A percentile compares a stretch with the other conserved stretches of the same genome.
Conservation (phyloP, 306 rosid genomes). For the Biancaea sappan region DNA sequence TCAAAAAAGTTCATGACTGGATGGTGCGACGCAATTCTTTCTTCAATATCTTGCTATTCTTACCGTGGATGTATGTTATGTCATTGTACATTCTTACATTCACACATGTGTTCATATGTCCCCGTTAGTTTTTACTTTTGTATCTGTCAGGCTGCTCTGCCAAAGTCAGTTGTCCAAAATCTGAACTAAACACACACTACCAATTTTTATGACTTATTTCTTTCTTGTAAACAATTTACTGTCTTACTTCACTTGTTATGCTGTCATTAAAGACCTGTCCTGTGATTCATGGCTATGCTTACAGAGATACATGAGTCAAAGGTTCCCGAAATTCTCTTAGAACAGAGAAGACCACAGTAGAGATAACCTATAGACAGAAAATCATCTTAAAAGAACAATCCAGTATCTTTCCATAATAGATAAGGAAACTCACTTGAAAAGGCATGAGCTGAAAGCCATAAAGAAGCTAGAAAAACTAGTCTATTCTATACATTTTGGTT, state of each 20-base stretch:
- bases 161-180: background rate
- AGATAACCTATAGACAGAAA: background rate
- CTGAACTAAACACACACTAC: background rate
- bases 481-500: background rate
- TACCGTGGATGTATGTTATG: constrained; percentile 3
- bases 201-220: constrained; percentile 3
- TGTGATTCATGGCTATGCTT: background rate
- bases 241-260: constrained; percentile 14
- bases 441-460: background rate
- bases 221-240: constrained; percentile 16
- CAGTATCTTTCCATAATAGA: background rate
- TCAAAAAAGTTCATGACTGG: constrained; percentile 97
- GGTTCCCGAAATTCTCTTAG: background rate
- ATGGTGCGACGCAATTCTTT: constrained; percentile 66
- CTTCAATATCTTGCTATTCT: constrained; percentile 19
- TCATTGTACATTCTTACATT: constrained; percentile 19
- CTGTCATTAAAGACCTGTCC: constrained; percentile 23
- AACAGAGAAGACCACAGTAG: background rate
- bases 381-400: background rate
- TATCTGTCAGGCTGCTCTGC: background rate
- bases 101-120: constrained; percentile 6
- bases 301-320: background rate
- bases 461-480: background rate
- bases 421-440: background rate
- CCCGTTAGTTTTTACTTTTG: constrained; percentile 19